phyloP scores from a whole-genome alignment of 2,329 filamentous ascomycete genomes.

The Beauveria sp. region DNA sequence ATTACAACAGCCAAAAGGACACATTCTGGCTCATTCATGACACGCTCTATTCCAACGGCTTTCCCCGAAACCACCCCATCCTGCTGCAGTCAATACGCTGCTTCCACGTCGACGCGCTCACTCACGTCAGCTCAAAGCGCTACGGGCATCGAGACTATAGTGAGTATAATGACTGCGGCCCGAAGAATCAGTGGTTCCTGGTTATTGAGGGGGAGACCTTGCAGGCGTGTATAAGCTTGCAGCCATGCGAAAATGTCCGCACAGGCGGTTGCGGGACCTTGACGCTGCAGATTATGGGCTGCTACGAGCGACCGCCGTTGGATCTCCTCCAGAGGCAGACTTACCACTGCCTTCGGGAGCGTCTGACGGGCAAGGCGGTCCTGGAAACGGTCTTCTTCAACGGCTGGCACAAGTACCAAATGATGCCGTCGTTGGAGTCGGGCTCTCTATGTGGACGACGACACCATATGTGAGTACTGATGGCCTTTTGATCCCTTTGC shows the following conservation, averaged over 20 bases:
- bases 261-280: background rate
- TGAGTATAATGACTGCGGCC: background rate
- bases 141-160: background rate
- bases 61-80: background rate
- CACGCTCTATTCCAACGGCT: background rate
- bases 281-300: background rate
- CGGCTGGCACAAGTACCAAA: slow-evolving; percentile 2
- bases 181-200: slow-evolving; percentile 4
- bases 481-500: background rate
- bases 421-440: background rate
- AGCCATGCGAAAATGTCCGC: background rate
- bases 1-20: background rate
- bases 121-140: background rate
- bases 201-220: background rate
- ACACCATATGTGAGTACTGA: background rate
- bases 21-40: slow-evolving; percentile 1
- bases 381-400: background rate
- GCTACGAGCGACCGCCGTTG: background rate
- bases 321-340: background rate
- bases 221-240: slow-evolving; percentile 4
- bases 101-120: slow-evolving; percentile 2
- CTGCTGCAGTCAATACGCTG: background rate
- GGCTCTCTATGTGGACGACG: background rate
- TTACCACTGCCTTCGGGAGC: background rate
- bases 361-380: background rate